Conservation (phyloP, 495 filamentous ascomycete genomes). For the Hyaloscypha hepaticicola region DNA sequence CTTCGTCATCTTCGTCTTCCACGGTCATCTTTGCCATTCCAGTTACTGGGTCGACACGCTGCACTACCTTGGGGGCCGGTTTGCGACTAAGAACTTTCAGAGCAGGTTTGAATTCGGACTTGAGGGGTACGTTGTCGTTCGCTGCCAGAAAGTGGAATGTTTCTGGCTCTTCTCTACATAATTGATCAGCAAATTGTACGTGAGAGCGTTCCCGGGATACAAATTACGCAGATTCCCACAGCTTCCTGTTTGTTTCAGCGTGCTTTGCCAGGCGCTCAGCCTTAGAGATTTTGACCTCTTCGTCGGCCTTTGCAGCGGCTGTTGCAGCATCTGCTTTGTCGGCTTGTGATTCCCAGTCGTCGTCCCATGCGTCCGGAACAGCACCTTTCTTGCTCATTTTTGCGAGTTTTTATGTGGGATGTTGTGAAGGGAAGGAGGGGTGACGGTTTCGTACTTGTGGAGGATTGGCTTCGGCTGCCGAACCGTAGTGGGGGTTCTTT, state of each 20-base stretch:
- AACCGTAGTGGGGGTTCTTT: background rate
- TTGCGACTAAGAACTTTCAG: constrained; percentile 84
- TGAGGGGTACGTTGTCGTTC: constrained; percentile 63
- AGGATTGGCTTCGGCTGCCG: background rate
- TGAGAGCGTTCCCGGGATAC: background rate
- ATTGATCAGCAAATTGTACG: constrained; percentile 23
- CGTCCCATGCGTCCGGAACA: constrained; percentile 82
- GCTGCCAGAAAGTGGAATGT: constrained; percentile 72
- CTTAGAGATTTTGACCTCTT: constrained; percentile 55
- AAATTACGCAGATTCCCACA: constrained; percentile 87
- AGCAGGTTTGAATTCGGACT: constrained; percentile 78
- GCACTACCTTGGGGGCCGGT: constrained; percentile 53
- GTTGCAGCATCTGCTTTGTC: constrained; percentile 46
- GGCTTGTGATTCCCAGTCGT: constrained; percentile 81
- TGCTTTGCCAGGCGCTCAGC: constrained; percentile 79
- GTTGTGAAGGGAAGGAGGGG: background rate
- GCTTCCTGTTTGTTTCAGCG: constrained; percentile 72
- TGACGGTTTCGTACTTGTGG: background rate
- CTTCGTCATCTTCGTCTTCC: constrained; percentile 68
- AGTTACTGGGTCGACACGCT: constrained; percentile 47
- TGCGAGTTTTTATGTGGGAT: background rate
- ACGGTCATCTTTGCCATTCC: constrained; percentile 45
- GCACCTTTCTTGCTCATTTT: constrained; percentile 31
- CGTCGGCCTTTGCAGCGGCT: constrained; percentile 40
- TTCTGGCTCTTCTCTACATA: constrained; percentile 57